Conservation (phyloP, 2,329 filamentous ascomycete species). For the Hymenoscyphus infarciens region DNA sequence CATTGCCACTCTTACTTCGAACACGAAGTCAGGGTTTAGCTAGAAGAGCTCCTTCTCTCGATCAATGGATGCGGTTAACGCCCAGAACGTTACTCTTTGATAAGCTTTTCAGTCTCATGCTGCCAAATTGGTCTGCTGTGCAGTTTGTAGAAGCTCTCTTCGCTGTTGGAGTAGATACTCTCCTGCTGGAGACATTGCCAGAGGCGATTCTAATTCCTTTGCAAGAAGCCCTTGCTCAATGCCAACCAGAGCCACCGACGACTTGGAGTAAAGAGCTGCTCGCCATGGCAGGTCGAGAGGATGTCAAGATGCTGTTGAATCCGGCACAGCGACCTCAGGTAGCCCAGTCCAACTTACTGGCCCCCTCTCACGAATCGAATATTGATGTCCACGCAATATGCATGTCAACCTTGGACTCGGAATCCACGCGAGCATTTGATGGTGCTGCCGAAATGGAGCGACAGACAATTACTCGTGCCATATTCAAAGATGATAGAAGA, state of each 20-base stretch:
- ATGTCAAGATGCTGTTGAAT: constrained; percentile 66
- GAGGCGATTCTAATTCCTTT: constrained; percentile 78
- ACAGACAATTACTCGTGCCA: constrained; percentile 74
- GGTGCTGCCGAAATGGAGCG: constrained; percentile 81
- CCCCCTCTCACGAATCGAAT: constrained; percentile 61
- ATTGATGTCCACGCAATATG: constrained; percentile 80
- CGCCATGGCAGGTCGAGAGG: constrained; percentile 73
- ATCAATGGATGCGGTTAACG: constrained; percentile 38
- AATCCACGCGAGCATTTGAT: constrained; percentile 60
- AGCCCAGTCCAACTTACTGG: constrained; percentile 28
- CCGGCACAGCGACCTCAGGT: constrained; percentile 39
- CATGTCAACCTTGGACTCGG: constrained; percentile 55
- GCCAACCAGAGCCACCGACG: constrained; percentile 76
- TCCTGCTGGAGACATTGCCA: constrained; percentile 76
- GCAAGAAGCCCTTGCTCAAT: constrained; percentile 78
- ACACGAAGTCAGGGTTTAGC: constrained; percentile 23
- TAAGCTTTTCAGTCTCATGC: constrained; percentile 60
- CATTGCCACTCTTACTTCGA: constrained; percentile 46
- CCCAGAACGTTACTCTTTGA: constrained; percentile 69
- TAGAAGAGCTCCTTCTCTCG: constrained; percentile 16
- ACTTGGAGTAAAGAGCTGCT: constrained; percentile 71
- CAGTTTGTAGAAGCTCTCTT: constrained; percentile 73
- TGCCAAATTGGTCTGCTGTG: constrained; percentile 47
- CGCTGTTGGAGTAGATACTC: constrained; percentile 61
- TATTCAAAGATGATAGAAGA: constrained; percentile 89